Evolutionary conservation across 2,329 filamentous ascomycete species (phyloP).

Genomic region (Raffaelea albimanens): DNA sequence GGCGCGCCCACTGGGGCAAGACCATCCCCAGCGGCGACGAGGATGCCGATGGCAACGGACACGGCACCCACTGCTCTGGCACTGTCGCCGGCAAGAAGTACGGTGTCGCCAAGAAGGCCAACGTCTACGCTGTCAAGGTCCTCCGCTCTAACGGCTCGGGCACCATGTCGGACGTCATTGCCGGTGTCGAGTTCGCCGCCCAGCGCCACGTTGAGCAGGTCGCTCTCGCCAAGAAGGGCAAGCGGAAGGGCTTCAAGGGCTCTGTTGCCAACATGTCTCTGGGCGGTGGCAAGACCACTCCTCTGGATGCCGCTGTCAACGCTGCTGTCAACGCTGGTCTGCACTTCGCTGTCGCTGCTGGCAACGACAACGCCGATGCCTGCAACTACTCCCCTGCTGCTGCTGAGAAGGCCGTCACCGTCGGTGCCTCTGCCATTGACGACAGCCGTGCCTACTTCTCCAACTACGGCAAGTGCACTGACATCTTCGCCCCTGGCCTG

Average conservation of each 20-base stretch:
- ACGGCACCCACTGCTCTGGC: constrained; percentile 98
- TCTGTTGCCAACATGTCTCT: constrained; percentile 99
- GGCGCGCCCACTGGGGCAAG: constrained; percentile 92
- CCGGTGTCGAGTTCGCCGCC: constrained; percentile 93
- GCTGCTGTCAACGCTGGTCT: constrained; percentile 85
- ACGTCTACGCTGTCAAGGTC: constrained; percentile 95
- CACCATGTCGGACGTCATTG: constrained; percentile 97
- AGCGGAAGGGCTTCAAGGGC: constrained; percentile 97
- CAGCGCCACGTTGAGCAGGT: constrained; percentile 67
- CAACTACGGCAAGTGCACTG: constrained; percentile 99
- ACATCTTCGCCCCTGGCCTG: constrained; percentile 95
- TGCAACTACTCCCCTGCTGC: constrained; percentile 99
- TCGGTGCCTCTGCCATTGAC: constrained; percentile 85
- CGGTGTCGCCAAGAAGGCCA: constrained; percentile 98
- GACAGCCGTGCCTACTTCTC: constrained; percentile 99
- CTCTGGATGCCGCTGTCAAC: constrained; percentile 87
- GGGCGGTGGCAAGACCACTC: constrained; percentile 89
- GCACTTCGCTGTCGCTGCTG: constrained; percentile 96
- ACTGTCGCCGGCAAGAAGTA: constrained; percentile 98
- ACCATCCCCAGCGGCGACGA: constrained; percentile 80
- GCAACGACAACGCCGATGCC: constrained; percentile 97
- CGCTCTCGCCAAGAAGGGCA: constrained; percentile 71
- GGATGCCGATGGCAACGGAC: constrained; percentile 91
- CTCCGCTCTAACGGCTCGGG: constrained; percentile 94
- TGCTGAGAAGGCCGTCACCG: constrained; percentile 83